Base-by-base conservation (phyloP, 768 basidiomycete genomes). In the Suillus tomentosus region DNA sequence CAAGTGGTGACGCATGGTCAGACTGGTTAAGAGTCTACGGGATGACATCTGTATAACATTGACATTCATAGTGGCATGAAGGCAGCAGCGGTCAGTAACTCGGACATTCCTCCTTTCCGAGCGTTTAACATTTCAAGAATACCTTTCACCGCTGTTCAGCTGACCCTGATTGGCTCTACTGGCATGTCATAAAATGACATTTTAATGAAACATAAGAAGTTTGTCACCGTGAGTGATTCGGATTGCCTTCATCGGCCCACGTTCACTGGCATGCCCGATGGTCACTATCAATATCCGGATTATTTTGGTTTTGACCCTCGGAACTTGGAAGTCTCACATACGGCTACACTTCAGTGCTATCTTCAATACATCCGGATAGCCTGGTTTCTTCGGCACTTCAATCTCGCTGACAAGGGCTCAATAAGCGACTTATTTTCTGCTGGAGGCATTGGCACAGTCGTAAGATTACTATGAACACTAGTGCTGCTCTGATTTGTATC, bases 281-380 rank as follows among this genome's bases (percentile, higher is more conserved):
- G 48, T 53, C 50, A 54, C n/a, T 54, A 61, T 22, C 22, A 61
- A 61, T 50, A 61, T 55, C 34, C 60, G 19, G 42, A 60, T 60
- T 31, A 34, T 48, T 45, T 22, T 60, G 34, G 10, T 51, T n/a
- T 37, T 61, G 22, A 61, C 34, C 22, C 47, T 61, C 11, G 48
- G 48, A 61, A 55, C 47, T 61, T 6, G 48, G 48, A 61, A 55
- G 48, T 39, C 34, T 61, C 40, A 55, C 48, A 27, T 61, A 61
- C 24, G 48, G 48, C 17, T 61, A 55, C 54, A 34, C 48, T 37
- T 61, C n/a, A 55, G 60, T 53, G 60, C 24, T 17, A 55, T 55
- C 24, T 22, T 14, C 45, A 37, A 61, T 48, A 61, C 60, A 11
- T 53, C 37, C 27, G 47, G 34, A 27, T 19, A 61, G 17, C 60